phyloP scores from a whole-genome alignment of 805 yeast genomes.

The Candida quercuum region DNA sequence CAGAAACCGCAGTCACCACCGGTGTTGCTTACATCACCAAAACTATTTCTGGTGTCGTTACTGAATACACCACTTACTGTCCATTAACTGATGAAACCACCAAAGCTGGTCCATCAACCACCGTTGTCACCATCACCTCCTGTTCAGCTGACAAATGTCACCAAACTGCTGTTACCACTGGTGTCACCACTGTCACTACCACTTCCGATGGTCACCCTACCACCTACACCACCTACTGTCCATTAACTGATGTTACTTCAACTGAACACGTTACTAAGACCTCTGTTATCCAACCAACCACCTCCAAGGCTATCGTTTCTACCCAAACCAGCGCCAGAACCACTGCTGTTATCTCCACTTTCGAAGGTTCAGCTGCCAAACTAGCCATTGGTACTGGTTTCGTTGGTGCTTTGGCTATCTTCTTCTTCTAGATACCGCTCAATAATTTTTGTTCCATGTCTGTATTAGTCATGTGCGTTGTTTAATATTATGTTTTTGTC shows the following conservation, averaged over 20 bases:
- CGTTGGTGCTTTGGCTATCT: not conserved
- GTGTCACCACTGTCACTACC: conserved; percentile 16
- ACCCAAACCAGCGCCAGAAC: conserved; percentile 1
- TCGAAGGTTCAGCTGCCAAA: conserved; percentile 17
- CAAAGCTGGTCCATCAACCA: conserved; percentile 10
- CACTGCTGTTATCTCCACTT: conserved; percentile 4
- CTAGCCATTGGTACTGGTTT: not conserved
- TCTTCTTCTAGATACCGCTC: no score
- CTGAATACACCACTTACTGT: conserved; percentile 21
- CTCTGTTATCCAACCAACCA: not conserved
- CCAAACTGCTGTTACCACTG: not conserved
- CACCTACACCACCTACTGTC: conserved; percentile 16
- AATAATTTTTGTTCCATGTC: no score
- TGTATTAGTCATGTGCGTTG: no score
- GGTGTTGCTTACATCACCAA: conserved; percentile 24
- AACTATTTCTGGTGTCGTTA: conserved; percentile 21
- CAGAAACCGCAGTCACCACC: conserved; percentile 21
- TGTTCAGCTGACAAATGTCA: not conserved
- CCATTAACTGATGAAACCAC: conserved; percentile 12
- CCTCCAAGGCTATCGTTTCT: conserved; percentile 4
- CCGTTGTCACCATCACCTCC: conserved; percentile 8
- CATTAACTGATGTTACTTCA: conserved; percentile 11
- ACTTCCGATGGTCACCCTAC: conserved; percentile 16
- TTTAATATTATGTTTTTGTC: no score
- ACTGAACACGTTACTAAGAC: conserved; percentile 7